Evolutionary conservation across 2,329 filamentous ascomycete genomes (phyloP).

Genomic region (Pseudogymnoascus sp.): DNA sequence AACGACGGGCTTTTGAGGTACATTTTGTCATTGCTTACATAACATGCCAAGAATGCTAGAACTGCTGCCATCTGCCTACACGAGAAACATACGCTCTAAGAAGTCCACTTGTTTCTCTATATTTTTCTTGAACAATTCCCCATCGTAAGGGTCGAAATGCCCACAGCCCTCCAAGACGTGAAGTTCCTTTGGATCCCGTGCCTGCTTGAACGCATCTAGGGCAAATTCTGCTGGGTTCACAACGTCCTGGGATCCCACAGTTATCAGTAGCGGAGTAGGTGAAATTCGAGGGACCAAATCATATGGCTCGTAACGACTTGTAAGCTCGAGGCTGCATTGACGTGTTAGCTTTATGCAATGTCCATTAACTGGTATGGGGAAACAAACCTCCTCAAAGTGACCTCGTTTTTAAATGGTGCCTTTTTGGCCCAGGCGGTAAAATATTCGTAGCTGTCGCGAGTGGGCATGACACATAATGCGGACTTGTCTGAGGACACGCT

Average conservation of each 20-base stretch:
- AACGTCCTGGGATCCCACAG: constrained; percentile 29
- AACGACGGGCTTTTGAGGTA: too few species aligned
- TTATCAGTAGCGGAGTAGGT: constrained; percentile 33
- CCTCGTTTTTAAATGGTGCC: constrained; percentile 32
- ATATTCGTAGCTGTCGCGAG: constrained; percentile 30
- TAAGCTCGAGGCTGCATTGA: too few species aligned
- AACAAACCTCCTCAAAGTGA: constrained; percentile 29
- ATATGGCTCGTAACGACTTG: constrained; percentile 22
- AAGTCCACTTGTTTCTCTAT: constrained; percentile 28
- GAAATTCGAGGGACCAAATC: constrained; percentile 30
- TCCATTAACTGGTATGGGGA: neutral
- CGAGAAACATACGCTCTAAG: constrained; percentile 19
- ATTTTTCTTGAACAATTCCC: constrained; percentile 24
- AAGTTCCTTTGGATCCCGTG: constrained; percentile 34
- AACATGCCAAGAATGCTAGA: too few species aligned
- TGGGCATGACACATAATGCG: constrained; percentile 28
- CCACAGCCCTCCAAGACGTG: constrained; percentile 29
- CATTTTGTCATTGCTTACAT: too few species aligned
- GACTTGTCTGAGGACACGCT: constrained; percentile 29
- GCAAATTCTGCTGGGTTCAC: constrained; percentile 29
- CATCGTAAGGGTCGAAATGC: constrained; percentile 33
- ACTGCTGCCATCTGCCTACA: constrained; percentile 7
- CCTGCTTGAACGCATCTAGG: constrained; percentile 31
- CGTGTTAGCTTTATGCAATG: too few species aligned
- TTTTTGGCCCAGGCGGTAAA: constrained; percentile 30